These are phyloP conservation scores for Pholiota adiposa DNA, from an alignment of 1,284 basidiomycete genomes.

Conservation along the genomic window DNA sequence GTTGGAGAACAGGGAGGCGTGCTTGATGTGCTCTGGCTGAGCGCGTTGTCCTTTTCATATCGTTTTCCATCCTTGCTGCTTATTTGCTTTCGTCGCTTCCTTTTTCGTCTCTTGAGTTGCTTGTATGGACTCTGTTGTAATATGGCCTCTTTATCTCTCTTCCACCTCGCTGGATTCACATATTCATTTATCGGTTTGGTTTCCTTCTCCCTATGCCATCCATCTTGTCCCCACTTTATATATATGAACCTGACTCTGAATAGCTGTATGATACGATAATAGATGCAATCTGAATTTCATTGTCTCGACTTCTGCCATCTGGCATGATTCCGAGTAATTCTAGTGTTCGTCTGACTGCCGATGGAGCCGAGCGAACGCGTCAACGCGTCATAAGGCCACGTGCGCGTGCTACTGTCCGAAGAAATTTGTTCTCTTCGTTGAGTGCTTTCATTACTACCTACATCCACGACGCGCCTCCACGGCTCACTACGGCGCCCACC, in stretches of 20 bases:
- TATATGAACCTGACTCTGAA: background rate
- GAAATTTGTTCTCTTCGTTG: background rate
- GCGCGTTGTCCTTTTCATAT: background rate
- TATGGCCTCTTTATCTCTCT: background rate
- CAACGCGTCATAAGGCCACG: background rate
- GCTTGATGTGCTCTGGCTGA: slow-evolving; percentile 85
- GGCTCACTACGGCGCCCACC: background rate
- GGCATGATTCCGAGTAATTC: too few species aligned
- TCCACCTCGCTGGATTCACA: background rate
- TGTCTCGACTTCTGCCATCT: too few species aligned
- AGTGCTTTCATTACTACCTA: background rate
- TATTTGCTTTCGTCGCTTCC: slow-evolving; percentile 2
- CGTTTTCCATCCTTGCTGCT: slow-evolving; percentile 4
- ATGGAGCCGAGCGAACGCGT: background rate
- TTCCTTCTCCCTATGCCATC: background rate
- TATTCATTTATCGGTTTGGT: background rate
- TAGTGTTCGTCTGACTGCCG: too few species aligned
- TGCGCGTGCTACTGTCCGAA: background rate
- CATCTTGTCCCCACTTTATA: background rate
- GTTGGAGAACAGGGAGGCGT: slow-evolving; percentile 88
- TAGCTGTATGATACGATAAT: slow-evolving; percentile 4
- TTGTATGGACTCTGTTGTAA: slow-evolving; percentile 23
- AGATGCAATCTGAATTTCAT: background rate
- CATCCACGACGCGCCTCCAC: too few species aligned
- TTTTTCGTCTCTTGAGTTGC: slow-evolving; percentile 7